These are phyloP conservation scores for Physcia stellaris DNA, from an alignment of 495 filamentous ascomycete genomes.

Conservation along the genomic window DNA sequence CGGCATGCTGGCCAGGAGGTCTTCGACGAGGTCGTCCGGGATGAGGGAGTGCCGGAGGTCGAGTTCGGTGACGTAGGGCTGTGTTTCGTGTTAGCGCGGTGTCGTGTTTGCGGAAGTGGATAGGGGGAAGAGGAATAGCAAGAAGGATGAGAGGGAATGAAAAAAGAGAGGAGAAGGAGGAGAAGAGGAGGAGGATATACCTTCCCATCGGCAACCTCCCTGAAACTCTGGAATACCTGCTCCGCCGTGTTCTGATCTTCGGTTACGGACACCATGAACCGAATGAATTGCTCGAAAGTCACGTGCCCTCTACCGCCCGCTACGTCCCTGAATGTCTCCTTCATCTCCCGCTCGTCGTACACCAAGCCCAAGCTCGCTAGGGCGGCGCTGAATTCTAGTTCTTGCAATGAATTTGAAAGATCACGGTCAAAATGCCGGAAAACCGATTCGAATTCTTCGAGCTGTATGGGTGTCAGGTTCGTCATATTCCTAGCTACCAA, in stretches of 20 bases:
- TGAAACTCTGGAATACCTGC: constrained; percentile 94
- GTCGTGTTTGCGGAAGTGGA: background rate
- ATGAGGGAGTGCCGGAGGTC: constrained; percentile 89
- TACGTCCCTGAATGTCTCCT: constrained; percentile 73
- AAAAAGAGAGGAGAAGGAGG: background rate
- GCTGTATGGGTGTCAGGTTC: constrained; percentile 91
- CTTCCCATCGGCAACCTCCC: constrained; percentile 95
- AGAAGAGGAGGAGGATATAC: constrained; percentile 24
- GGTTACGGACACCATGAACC: constrained; percentile 97
- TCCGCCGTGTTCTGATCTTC: constrained; percentile 98
- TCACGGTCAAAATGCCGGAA: constrained; percentile 98
- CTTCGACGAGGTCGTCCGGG: constrained; percentile 88
- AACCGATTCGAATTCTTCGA: constrained; percentile 95
- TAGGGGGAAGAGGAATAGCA: constrained; percentile 3
- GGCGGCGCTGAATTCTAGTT: constrained; percentile 90
- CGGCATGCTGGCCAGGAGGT: constrained; percentile 78
- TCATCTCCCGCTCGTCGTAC: constrained; percentile 94
- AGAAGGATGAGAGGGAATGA: background rate
- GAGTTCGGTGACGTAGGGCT: constrained; percentile 94
- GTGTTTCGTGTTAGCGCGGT: background rate
- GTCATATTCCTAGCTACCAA: constrained; percentile 96
- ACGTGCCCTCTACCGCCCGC: constrained; percentile 60
- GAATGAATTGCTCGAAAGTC: constrained; percentile 96
- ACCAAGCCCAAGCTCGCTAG: constrained; percentile 86
- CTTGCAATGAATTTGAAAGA: constrained; percentile 73